These are phyloP conservation scores for Aspergillus neoniger DNA, from an alignment of 2,329 filamentous ascomycete genomes.

Conservation along the genomic window DNA sequence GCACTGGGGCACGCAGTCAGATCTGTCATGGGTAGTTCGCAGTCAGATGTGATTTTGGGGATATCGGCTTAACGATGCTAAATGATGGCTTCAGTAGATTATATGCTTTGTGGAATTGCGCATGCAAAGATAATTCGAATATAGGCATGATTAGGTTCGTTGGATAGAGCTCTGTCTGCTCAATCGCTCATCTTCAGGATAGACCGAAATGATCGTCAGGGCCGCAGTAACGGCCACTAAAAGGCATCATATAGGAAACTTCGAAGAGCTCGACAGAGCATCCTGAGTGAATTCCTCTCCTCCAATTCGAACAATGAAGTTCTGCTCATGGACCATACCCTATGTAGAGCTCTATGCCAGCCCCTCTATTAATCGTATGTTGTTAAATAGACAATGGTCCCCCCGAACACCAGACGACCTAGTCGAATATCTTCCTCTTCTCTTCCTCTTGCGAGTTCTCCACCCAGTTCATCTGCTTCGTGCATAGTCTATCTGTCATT, in stretches of 20 bases:
- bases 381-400: constrained; percentile 9
- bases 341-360: constrained; percentile 18
- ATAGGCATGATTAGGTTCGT: not conserved
- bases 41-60: not conserved
- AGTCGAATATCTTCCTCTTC: not conserved
- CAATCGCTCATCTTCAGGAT: too few relatives aligned
- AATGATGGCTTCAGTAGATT: not conserved
- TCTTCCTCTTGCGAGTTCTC: not conserved
- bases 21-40: not conserved
- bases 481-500: not conserved
- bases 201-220: too few relatives aligned
- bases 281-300: not conserved
- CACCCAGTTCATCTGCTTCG: not conserved
- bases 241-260: not conserved
- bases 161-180: not conserved
- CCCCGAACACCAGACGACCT: not conserved
- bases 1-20: not conserved
- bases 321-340: not conserved
- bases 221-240: not conserved
- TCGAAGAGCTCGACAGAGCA: not conserved
- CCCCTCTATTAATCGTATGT: constrained; percentile 17
- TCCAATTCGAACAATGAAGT: not conserved
- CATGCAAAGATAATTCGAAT: not conserved
- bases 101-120: not conserved
- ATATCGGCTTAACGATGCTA: not conserved